phyloP scores from a whole-genome alignment of 225 moss, liverwort and hornwort species.

The Asterella californica region DNA sequence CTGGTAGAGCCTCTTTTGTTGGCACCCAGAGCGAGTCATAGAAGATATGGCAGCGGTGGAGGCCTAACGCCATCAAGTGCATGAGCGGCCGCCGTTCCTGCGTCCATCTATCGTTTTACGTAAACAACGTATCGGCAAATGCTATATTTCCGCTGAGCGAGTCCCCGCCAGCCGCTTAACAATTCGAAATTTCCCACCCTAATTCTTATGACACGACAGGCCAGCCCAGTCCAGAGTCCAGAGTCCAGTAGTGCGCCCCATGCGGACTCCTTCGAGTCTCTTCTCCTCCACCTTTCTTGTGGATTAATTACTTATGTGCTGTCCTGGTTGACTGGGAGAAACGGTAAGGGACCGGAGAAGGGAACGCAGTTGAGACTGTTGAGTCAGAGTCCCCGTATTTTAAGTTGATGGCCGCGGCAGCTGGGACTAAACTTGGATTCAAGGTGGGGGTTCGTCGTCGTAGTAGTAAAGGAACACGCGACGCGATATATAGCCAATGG shows the following conservation, averaged over 20 bases:
- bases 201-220: background rate
- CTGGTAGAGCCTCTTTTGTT: too few relatives aligned
- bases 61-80: background rate
- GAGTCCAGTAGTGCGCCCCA: background rate
- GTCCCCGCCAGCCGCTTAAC: too few relatives aligned
- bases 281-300: background rate
- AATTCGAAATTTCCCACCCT: background rate
- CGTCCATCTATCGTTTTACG: background rate
- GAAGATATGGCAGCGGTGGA: too few relatives aligned
- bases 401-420: background rate
- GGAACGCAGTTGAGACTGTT: background rate
- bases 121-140: too few relatives aligned
- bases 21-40: too few relatives aligned
- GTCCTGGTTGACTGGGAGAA: background rate
- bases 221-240: background rate
- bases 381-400: background rate
- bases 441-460: too few relatives aligned
- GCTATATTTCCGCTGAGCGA: too few relatives aligned
- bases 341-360: too few relatives aligned
- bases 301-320: background rate
- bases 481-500: too few relatives aligned
- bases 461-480: too few relatives aligned
- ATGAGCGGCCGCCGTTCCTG: background rate
- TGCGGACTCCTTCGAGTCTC: background rate
- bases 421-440: background rate